Conservation (phyloP, 495 filamentous ascomycete genomes). For the Melanomma pulvis-pyrius region DNA sequence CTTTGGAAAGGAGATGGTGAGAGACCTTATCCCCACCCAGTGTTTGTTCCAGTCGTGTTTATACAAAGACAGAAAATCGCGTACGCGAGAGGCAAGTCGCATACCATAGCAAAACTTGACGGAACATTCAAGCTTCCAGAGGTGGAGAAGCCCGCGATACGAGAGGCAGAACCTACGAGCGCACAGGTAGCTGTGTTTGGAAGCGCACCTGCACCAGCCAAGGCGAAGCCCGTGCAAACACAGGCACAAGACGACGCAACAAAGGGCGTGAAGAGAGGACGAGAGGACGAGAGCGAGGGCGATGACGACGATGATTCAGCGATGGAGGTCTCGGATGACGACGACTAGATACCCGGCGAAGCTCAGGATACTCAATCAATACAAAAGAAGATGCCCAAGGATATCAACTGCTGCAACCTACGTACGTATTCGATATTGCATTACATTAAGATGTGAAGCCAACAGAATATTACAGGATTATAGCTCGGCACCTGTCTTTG, state of each 20-base stretch:
- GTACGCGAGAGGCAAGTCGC: constrained; percentile 84
- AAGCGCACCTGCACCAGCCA: constrained; percentile 8
- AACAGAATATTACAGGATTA: background rate
- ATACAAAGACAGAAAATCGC: constrained; percentile 68
- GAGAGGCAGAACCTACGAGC: constrained; percentile 7
- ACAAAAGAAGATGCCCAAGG: background rate
- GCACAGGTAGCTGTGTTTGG: constrained; percentile 11
- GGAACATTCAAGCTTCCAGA: constrained; percentile 77
- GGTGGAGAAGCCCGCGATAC: constrained; percentile 8
- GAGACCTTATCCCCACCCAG: constrained; percentile 36
- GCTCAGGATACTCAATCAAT: background rate
- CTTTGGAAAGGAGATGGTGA: constrained; percentile 83
- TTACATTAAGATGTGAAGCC: background rate
- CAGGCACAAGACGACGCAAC: constrained; percentile 13
- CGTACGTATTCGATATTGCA: background rate
- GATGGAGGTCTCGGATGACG: constrained; percentile 22
- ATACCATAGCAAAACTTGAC: constrained; percentile 84
- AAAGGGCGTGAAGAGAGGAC: constrained; percentile 23
- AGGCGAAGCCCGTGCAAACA: constrained; percentile 12
- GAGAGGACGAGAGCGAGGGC: constrained; percentile 23
- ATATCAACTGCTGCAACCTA: background rate
- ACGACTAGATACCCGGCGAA: background rate
- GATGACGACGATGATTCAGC: constrained; percentile 22
- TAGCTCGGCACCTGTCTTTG: background rate
- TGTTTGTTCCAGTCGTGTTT: background rate